A percentile compares a stretch with the other conserved stretches of the same genome.
Conservation (phyloP, 177 flowering plant genomes). For the Tripterygium wilfordii region DNA sequence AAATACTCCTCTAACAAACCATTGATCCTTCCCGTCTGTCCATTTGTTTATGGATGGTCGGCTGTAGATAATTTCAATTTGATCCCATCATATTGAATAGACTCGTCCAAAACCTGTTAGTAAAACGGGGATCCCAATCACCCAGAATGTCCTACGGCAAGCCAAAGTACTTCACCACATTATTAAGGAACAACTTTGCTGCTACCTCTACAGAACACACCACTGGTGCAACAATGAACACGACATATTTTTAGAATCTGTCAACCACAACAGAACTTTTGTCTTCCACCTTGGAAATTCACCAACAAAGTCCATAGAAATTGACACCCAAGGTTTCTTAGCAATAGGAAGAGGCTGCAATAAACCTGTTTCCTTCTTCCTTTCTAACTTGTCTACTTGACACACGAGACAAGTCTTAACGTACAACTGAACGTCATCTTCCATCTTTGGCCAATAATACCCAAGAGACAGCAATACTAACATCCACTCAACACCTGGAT, state of each 20-base stretch:
- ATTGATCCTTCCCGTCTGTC: conserved; percentile 9
- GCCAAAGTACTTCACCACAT: conserved; percentile 4
- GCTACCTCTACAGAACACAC: neutral
- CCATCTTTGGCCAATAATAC: conserved; percentile 14
- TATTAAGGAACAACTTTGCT: neutral
- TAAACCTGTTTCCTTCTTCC: neutral
- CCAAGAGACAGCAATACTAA: neutral
- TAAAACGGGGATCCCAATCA: conserved; percentile 4
- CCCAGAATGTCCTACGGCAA: conserved; percentile 1
- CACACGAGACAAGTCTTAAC: conserved; percentile 24
- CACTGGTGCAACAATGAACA: neutral
- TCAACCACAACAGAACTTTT: too few relatives aligned
- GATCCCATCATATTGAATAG: conserved; percentile 7
- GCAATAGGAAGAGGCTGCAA: conserved; percentile 7
- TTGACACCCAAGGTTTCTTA: conserved; percentile 3
- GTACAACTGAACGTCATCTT: conserved; percentile 7
- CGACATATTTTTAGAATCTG: conserved; percentile 2
- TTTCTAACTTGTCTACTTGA: conserved; percentile 16
- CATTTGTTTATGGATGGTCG: conserved; percentile 4
- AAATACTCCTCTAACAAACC: conserved; percentile 4
- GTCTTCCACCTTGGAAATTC: conserved; percentile 4
- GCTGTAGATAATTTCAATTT: conserved; percentile 4
- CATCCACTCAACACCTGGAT: neutral
- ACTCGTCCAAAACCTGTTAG: neutral
- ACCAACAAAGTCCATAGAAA: conserved; percentile 7